phyloP scores from a whole-genome alignment of 192 early-diverging fungal species.

The Gaertneriomyces semiglobifer region DNA sequence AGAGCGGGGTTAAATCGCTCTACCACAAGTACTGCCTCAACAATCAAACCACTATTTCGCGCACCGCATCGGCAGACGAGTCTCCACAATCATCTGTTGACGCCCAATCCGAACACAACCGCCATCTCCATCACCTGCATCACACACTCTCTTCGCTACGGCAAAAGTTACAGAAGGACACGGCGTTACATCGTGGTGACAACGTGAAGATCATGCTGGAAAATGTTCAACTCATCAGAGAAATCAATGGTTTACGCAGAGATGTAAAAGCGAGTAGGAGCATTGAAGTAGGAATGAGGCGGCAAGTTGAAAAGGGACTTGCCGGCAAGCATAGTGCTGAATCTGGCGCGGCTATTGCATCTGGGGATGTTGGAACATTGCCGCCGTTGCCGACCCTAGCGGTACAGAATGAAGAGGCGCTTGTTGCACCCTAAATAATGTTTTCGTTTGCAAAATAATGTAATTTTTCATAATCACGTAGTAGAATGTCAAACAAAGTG shows the following conservation, averaged over 20 bases:
- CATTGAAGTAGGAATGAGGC: no score
- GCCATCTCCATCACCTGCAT: slow-evolving; percentile 60
- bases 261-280: slow-evolving; percentile 33
- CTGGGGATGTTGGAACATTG: no score
- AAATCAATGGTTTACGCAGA: slow-evolving; percentile 54
- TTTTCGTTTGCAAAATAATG: no score
- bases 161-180: slow-evolving; percentile 53
- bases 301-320: no score
- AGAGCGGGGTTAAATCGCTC: slow-evolving; percentile 39
- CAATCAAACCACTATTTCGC: not conserved
- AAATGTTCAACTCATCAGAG: slow-evolving; percentile 55
- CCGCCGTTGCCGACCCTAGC: no score
- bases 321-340: no score
- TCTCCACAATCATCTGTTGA: slow-evolving; percentile 30
- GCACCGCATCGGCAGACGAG: not conserved
- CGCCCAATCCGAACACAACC: slow-evolving; percentile 51
- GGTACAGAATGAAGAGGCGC: no score
- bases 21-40: slow-evolving; percentile 61
- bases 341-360: no score
- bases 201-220: slow-evolving; percentile 59
- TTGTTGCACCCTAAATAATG: no score
- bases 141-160: slow-evolving; percentile 52
- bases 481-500: no score
- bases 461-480: no score
- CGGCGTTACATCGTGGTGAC: slow-evolving; percentile 47